phyloP scores from a whole-genome alignment of 106 monocot species.

The Acorus gramineus region DNA sequence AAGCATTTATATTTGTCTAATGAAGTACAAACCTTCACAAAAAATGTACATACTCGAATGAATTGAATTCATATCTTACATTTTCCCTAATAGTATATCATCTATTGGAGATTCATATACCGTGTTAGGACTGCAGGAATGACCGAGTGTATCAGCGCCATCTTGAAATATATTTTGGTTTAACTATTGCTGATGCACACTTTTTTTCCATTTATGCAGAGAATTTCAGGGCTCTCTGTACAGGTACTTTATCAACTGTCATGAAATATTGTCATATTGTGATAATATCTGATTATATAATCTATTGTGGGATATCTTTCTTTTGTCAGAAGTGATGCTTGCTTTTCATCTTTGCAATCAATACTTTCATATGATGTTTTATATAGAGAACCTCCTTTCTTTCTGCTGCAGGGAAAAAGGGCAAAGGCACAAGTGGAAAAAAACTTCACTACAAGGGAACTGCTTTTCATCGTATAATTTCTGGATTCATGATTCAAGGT shows the following conservation, averaged over 20 bases:
- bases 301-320: no score
- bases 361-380: neutral
- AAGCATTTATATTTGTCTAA: no score
- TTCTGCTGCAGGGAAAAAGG: constrained; percentile 59
- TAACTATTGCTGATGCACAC: constrained; percentile 6
- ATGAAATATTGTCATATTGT: neutral
- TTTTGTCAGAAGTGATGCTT: neutral
- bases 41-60: no score
- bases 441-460: constrained; percentile 76
- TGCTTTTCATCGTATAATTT: constrained; percentile 82
- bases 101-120: no score
- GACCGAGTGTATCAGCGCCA: no score
- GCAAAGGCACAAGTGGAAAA: constrained; percentile 49
- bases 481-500: constrained; percentile 97
- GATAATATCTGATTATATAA: no score
- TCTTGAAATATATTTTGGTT: neutral
- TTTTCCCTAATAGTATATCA: no score
- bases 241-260: constrained; percentile 30
- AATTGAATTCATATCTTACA: no score
- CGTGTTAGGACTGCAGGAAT: no score
- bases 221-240: constrained; percentile 91
- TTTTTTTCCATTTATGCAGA: constrained; percentile 42
- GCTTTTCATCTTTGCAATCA: neutral
- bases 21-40: no score
- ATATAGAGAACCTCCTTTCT: neutral